Percentiles rank a stretch among this genome's conserved stretches.
Conservation (phyloP, 768 basidiomycete genomes). For the Rhizopogon sp. region DNA sequence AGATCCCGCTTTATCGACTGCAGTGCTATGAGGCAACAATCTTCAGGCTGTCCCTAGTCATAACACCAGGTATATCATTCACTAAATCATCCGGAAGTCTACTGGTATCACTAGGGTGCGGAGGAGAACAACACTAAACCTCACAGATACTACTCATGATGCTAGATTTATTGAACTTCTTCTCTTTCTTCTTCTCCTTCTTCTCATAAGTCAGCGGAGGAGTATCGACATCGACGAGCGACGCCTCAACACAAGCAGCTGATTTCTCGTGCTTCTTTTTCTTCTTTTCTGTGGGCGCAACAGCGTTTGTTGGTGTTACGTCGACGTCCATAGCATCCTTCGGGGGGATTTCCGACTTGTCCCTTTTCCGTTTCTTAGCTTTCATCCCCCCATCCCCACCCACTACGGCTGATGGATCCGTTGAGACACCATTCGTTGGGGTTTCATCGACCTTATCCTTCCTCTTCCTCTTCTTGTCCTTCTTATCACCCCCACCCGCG, state of each 20-base stretch:
- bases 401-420: background rate
- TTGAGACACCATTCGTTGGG: constrained; percentile 1
- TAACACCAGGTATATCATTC: background rate
- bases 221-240: constrained; percentile 4
- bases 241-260: constrained; percentile 11
- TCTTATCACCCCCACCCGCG: constrained; percentile 4
- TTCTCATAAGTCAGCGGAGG: constrained; percentile 14
- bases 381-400: constrained; percentile 17
- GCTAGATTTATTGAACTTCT: constrained; percentile 11
- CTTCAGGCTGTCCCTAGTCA: background rate
- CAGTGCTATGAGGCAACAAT: no score
- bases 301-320: constrained; percentile 13
- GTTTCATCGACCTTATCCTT: constrained; percentile 26
- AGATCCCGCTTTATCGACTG: no score
- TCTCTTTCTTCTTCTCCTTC: constrained; percentile 14
- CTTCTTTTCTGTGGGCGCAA: constrained; percentile 14
- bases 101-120: no score
- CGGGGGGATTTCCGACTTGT: constrained; percentile 14
- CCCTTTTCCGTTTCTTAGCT: constrained; percentile 15
- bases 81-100: no score
- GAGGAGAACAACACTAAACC: background rate
- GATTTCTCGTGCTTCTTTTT: constrained; percentile 8
- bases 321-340: constrained; percentile 11
- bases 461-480: constrained; percentile 18
- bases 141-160: background rate